Evolutionary conservation across 148 eudicot species (phyloP).

Genomic region (Camellia granthamiana): DNA sequence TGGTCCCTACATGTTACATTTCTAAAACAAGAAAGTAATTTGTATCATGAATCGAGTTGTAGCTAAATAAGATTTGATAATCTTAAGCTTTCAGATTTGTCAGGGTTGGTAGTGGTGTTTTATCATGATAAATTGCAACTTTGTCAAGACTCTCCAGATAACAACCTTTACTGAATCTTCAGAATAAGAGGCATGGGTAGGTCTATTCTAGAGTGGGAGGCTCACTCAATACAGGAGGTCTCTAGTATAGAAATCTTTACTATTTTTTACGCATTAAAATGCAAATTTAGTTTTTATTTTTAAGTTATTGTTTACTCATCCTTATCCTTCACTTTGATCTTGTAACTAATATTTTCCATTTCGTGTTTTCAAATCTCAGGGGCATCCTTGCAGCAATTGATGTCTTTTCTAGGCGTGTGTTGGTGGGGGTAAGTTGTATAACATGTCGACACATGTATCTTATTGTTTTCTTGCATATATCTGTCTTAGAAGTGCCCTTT

Average conservation of each 20-base stretch:
- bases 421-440: conserved; percentile 81
- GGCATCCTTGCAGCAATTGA: conserved; percentile 95
- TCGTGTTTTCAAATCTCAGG: conserved; percentile 40
- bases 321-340: background rate
- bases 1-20: background rate
- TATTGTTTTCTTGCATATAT: background rate
- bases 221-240: background rate
- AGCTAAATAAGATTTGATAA: background rate
- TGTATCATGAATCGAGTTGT: background rate
- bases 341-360: conserved; percentile 11
- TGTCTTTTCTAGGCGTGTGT: conserved; percentile 66
- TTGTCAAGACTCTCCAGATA: no score
- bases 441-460: background rate
- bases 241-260: background rate
- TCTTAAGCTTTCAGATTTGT: background rate
- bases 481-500: no score
- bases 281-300: background rate
- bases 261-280: background rate
- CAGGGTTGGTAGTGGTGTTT: background rate
- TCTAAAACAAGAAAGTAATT: no score
- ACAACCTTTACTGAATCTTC: no score
- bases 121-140: background rate
- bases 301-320: background rate
- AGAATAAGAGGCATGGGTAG: no score
- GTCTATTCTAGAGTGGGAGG: no score